phyloP scores from a whole-genome alignment of 306 rosid genomes.

The Oemleria cerasiformis region DNA sequence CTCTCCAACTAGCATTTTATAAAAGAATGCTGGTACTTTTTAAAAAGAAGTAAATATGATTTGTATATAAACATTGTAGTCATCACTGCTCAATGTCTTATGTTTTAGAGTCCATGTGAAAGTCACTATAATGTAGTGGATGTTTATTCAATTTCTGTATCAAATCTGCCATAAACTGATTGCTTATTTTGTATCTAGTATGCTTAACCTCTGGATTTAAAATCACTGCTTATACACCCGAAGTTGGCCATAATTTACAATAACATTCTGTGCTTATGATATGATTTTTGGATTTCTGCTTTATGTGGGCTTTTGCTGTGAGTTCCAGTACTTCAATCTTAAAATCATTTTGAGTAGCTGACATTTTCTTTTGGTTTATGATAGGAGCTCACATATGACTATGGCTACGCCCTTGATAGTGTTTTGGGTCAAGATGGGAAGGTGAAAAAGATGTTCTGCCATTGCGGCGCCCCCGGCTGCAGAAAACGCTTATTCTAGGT shows the following conservation, averaged over 20 bases:
- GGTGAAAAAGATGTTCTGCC: constrained; percentile 72
- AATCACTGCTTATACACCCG: too few relatives aligned
- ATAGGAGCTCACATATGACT: constrained; percentile 93
- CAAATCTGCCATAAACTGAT: not conserved
- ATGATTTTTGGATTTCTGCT: not conserved
- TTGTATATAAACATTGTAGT: not conserved
- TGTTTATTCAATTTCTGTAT: not conserved
- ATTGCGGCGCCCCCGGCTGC: constrained; percentile 88
- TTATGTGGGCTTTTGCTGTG: not conserved
- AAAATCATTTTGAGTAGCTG: not conserved
- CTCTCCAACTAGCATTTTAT: not conserved
- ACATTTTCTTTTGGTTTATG: constrained; percentile 9
- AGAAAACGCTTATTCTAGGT: constrained; percentile 64
- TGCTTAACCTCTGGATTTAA: too few relatives aligned
- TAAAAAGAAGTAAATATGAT: not conserved
- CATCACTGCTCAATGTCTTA: not conserved
- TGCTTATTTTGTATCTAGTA: not conserved
- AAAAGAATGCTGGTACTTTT: not conserved
- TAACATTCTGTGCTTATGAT: too few relatives aligned
- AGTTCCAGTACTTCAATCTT: not conserved
- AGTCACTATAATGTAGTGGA: not conserved
- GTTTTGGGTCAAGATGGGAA: constrained; percentile 75
- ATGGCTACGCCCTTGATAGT: constrained; percentile 88
- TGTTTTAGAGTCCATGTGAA: not conserved
- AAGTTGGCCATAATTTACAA: too few relatives aligned